Base-by-base conservation (phyloP, 306 rosid species). In the Quercus berberidifolia region DNA sequence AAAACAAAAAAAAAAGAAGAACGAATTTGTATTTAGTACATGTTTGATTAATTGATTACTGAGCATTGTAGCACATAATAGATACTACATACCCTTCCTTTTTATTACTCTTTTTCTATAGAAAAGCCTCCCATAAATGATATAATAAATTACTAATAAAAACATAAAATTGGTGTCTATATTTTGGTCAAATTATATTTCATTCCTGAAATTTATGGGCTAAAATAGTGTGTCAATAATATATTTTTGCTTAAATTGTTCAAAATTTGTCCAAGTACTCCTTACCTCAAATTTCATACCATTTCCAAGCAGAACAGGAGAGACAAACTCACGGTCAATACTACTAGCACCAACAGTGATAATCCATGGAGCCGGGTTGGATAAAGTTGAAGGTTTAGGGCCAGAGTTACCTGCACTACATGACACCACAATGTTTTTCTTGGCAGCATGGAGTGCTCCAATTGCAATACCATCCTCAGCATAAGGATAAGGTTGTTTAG, bases 331-430 rank as follows among this genome's bases (percentile, higher is more conserved):
- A 10, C 98, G 88, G 28, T 95, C 99, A 20, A 95, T 60, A 7
- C 92, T 91, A 33, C 94, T 91, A 13, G 99, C 98, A 60, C 83
- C 98, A 33, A 95, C 96, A 3, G 99, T 95, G 81, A 95, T 80
- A 26, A 95, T 74, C 99, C 99, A 95, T 0, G 99, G 99, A 1
- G 99, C 94, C 25, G 88, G 65, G 54, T 91, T 95, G 0, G 96
- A 84, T 75, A 95, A 74, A 52, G 87, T 87, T 1, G 78, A 69
- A 26, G 97, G 91, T 2, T 14, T 8, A 56, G 99, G 99, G 21
- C 99, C 99, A 1, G 55, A 15, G 69, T 95, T 95, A 0, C 98
- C 98, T 20, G 98, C 99, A 73, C 99, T 95, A 77, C 96, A 91
- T 19, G 90, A 87, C 65, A 91, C 99, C 1, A 91, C 92, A 59